A percentile compares a stretch with the other conserved stretches of the same genome.
phyloP scores from a whole-genome alignment of 2,329 filamentous ascomycete genomes.

The Microsporum canis region DNA sequence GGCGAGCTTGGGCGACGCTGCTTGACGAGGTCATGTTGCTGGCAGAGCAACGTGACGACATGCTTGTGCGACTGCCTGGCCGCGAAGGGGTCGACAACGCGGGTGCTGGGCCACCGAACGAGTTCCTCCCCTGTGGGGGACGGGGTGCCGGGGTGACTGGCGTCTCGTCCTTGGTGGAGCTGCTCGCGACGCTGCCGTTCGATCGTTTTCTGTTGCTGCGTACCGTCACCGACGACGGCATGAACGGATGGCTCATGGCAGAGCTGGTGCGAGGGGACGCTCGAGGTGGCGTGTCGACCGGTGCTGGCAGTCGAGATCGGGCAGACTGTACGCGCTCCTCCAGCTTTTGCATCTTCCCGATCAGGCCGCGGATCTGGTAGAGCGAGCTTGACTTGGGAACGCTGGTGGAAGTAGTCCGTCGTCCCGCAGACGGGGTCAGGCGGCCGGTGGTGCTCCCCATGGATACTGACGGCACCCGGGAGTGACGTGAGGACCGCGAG shows the following conservation, averaged over 20 bases:
- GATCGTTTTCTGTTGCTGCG: conserved; percentile 35
- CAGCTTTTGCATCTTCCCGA: conserved; percentile 92
- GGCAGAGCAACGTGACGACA: conserved; percentile 35
- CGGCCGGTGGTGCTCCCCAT: conserved; percentile 31
- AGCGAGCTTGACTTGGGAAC: conserved; percentile 51
- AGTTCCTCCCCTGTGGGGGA: conserved; percentile 31
- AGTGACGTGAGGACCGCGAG: conserved; percentile 37
- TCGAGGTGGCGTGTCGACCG: conserved; percentile 64
- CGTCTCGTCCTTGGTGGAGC: conserved; percentile 23
- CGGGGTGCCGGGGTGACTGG: conserved; percentile 23
- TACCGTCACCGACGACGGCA: conserved; percentile 47
- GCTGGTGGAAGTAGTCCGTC: conserved; percentile 20
- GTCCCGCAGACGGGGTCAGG: conserved; percentile 36
- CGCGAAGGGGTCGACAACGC: conserved; percentile 10
- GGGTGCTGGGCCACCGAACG: conserved; percentile 33
- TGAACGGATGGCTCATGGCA: conserved; percentile 36
- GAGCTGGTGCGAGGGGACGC: conserved; percentile 59
- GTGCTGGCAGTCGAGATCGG: conserved; percentile 80
- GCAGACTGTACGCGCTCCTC: conserved; percentile 87
- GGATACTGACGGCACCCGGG: conserved; percentile 50
- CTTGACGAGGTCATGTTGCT: conserved; percentile 29
- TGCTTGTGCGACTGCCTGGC: conserved; percentile 57
- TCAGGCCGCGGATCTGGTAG: conserved; percentile 83
- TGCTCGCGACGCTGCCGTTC: conserved; percentile 34
- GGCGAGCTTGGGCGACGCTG: conserved; percentile 35